Percentiles rank a stretch among this genome's conserved stretches.
Evolutionary conservation across 352 stramenopile species (phyloP).

Genomic region (Thraustochytrium striatum): DNA sequence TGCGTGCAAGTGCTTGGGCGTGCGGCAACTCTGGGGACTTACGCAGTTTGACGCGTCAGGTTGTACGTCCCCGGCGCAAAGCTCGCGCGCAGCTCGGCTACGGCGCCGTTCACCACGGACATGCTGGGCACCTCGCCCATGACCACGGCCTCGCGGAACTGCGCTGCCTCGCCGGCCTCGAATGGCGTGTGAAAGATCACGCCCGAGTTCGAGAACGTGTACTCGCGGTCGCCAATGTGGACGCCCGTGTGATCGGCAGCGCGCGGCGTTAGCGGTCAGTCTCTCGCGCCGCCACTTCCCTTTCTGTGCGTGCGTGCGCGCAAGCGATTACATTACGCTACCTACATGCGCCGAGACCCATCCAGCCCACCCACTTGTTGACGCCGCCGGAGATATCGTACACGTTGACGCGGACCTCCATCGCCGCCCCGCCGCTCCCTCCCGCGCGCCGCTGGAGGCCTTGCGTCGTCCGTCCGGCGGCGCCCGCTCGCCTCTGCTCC

Average conservation of each 20-base stretch:
- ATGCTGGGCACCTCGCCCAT: conserved; percentile 26
- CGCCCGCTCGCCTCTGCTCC: no score
- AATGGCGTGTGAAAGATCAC: conserved; percentile 34
- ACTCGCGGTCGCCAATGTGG: conserved; percentile 29
- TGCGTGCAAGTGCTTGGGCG: no score
- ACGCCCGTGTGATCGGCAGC: conserved; percentile 38
- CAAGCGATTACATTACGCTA: neutral
- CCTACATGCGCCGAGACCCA: conserved; percentile 41
- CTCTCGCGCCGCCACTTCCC: neutral
- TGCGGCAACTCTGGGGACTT: neutral
- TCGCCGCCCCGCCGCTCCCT: no score
- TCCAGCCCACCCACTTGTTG: conserved; percentile 16
- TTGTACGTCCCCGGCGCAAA: conserved; percentile 35
- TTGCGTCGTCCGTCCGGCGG: no score
- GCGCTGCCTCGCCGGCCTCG: conserved; percentile 7
- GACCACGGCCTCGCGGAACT: conserved; percentile 34
- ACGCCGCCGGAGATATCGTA: conserved; percentile 37
- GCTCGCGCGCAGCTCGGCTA: conserved; percentile 9
- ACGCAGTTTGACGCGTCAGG: conserved; percentile 32
- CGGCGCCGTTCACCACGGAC: conserved; percentile 23
- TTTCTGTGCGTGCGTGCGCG: neutral
- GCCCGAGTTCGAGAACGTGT: conserved; percentile 39
- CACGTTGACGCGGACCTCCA: conserved; percentile 47
- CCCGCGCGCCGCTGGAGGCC: no score
- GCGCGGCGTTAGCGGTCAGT: no score